Conservation (phyloP, 1,284 basidiomycete genomes). For the Porogramme epimiltina region DNA sequence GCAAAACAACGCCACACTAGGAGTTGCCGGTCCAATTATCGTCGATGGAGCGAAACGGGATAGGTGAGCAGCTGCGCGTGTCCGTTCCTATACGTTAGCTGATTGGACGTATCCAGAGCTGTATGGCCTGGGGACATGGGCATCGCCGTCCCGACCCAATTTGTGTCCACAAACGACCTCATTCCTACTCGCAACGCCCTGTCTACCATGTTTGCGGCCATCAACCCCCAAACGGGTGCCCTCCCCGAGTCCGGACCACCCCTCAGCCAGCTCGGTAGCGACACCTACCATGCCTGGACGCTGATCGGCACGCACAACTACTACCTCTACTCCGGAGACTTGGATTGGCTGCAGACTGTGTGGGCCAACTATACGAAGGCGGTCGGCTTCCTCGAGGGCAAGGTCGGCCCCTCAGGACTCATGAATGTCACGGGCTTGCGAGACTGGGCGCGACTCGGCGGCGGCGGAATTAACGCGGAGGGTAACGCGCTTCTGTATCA, state of each 20-base stretch:
- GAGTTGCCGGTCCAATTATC: constrained; percentile 60
- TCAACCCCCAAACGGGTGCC: constrained; percentile 52
- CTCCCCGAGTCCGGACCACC: constrained; percentile 61
- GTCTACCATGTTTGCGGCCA: constrained; percentile 57
- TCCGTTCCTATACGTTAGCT: not conserved
- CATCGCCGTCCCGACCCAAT: constrained; percentile 60
- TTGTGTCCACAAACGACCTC: constrained; percentile 62
- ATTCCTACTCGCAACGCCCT: constrained; percentile 57
- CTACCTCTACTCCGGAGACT: constrained; percentile 49
- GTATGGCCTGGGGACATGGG: constrained; percentile 70
- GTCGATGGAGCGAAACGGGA: constrained; percentile 66
- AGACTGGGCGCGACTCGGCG: constrained; percentile 53
- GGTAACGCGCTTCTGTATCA: constrained; percentile 51
- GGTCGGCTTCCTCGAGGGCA: constrained; percentile 43
- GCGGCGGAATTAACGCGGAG: constrained; percentile 49
- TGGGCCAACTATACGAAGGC: constrained; percentile 58
- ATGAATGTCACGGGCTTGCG: constrained; percentile 49
- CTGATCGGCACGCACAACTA: constrained; percentile 49
- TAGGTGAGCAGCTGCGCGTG: constrained; percentile 35
- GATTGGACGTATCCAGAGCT: constrained; percentile 35
- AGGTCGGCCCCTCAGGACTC: constrained; percentile 47
- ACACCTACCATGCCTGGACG: constrained; percentile 48
- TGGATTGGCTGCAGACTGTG: constrained; percentile 41
- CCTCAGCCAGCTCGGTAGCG: constrained; percentile 49
- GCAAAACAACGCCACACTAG: constrained; percentile 58